Base-by-base conservation (phyloP, 2,329 filamentous ascomycete genomes). In the Penicillium sp. region DNA sequence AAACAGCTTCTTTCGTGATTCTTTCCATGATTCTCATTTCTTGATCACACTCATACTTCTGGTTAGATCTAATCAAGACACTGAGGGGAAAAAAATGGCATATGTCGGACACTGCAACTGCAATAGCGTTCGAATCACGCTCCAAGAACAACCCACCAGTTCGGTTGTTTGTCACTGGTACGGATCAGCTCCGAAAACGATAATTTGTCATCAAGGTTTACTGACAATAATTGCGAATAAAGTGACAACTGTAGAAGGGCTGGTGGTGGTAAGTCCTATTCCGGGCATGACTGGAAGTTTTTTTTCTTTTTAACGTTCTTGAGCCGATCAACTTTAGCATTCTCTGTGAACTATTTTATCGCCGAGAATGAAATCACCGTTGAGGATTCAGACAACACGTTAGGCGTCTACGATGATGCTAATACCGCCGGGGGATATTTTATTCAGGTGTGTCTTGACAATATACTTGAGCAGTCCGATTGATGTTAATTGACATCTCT, bases 101-200 rank as follows among this genome's bases (percentile, higher is more conserved):
- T 72, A 71, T n/a, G 65, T 53, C 15, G 70, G 69, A 26, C 63
- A 65, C 22, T 72, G 70, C 58, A 72, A 72, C 37, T 72, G 70
- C 58, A 57, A 63, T 22, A 69, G 61, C 30, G 35, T 72, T 35
- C 62, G 59, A 42, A 59, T 72, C 33, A 62, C 64, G 17, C 67
- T 72, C 10, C 61, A 64, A 4, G 30, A 63, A 28, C 67, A 69
- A 51, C 70, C 70, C 1, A 7, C 58, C 0, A 62, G 40, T 15
- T 61, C 68, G 3, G 13, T 63, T 15, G 3, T 71, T 17, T 72
- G 70, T 35, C 68, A 72, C 53, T 72, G 70, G 69, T 72, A 56
- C 12, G 63, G 12, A 13, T 30, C 15, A 1, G 26, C 17, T n/a
- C 17, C 45, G 10, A 13, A 10, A 19, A n/a, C 15, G n/a, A 5